Base-by-base conservation (phyloP, 768 basidiomycete genomes). In the Lyophyllum decastes region DNA sequence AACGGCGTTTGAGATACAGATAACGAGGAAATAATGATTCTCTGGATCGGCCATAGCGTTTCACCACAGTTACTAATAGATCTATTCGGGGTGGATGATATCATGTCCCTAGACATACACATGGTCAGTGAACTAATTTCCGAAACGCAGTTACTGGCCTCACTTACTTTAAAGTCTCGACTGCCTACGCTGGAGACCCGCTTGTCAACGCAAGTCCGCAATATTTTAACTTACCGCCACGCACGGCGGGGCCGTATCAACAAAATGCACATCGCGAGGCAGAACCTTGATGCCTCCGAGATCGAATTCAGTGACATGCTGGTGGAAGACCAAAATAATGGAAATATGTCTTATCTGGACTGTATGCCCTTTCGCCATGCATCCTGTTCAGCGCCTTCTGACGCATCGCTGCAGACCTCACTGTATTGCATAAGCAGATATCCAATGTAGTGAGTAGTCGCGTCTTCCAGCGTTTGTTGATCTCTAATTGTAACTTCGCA, bases 281-380 rank as follows among this genome's bases (percentile, higher is more conserved):
- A 98, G 70, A 93, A 97, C 68, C 78, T 95, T 70, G 97, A 99
- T 67, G 96, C 85, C 12, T 77, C 85, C 51, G 96, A 99, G 75
- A 84, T 98, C 45, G 97, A 98, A 71, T 98, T 96, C 66, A 91
- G 90, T 61, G 97, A 99, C 74, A 91, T 97, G 91, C 80, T 99
- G 12, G 87, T 97, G 24, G 97, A 99, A 76, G 97, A 99, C 73
- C 85, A 89, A 70, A 99, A 99, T 68, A 97, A 96, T 65, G 95
- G 92, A n/a, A 89, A 88, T 0, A 83, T 95, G 86, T 88, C 92
- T 1, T 97, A 96, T 73, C 73, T 88, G 5, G 94, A 97, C 69
- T 95, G 94, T 96, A 66, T 61, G 87, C 79, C 6, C 46, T 44
- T 21, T 24, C 38, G 56, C 17, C 9, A 14, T 16, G 19, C 35